Evolutionary conservation across 2,329 filamentous ascomycete species (phyloP), one percentile per base, ranked within the genome.

Genomic region (Exophiala dermatitidis): DNA sequence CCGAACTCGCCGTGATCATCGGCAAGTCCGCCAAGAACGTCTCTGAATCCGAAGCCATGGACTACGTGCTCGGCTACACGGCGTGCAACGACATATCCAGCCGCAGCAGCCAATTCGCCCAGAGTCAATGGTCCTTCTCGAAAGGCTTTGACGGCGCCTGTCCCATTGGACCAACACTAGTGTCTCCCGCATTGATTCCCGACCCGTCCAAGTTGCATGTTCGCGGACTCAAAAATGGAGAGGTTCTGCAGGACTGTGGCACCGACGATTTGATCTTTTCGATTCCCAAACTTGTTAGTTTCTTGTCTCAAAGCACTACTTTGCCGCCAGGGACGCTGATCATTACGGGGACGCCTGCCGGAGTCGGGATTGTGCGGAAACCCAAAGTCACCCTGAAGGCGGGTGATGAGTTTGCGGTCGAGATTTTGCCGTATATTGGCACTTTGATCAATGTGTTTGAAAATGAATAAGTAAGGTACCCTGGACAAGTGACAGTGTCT

Each of bases 351-450:
- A 74, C 73, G 1, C 68, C 68, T 0, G 66, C 69, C 0, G 72
- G 74, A 28, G 72, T 76, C 12, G 74, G 74, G 3, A 66, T 68
- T 2, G 69, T 70, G 60, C 65, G 69, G 33, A 67, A 68, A 31
- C 71, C 71, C 0, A 72, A 72, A 46, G 63, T 72, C 26, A 67
- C 65, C 4, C 53, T 74, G 37, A 65, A 63, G 9, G 54, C 68
- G 44, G 68, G 67, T 3, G 71, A 73, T 60, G 67, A 70, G 56
- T 76, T 78, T 58, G 65, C 68, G 0, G 74, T 78, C 3, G 74
- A 77, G 67, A 67, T 78, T 52, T 59, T 72, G 48, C 74, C 75
- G 9, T 64, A 75, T 62, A 71, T 78, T 46, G 75, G 75, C 6
- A 78, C 75, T 0, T 62, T 77, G 59, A 67, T 74, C 32, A 77